Evolutionary conservation across 1,284 basidiomycete species (phyloP).

Genomic region (Marasmius sp.): DNA sequence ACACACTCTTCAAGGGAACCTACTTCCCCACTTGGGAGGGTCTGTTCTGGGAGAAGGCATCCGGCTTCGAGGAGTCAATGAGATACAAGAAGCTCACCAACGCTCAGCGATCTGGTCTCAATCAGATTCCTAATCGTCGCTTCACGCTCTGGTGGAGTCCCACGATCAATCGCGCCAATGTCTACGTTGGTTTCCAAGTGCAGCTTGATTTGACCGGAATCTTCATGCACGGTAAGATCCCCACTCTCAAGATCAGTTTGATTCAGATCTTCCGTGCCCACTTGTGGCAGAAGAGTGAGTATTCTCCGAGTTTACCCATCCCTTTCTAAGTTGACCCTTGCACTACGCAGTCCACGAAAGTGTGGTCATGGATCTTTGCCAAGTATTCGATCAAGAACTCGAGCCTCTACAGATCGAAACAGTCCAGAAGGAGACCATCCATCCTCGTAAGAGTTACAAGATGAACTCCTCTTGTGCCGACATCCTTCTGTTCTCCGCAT

Average conservation of each 20-base stretch:
- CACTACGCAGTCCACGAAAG: conserved; percentile 71
- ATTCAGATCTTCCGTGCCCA: conserved; percentile 99
- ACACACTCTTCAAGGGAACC: conserved; percentile 97
- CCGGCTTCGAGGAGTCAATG: conserved; percentile 97
- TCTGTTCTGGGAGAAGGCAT: conserved; percentile 95
- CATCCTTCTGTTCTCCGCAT: conserved; percentile 94
- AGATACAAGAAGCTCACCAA: conserved; percentile 95
- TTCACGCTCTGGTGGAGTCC: conserved; percentile 99
- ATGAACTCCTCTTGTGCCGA: conserved; percentile 99
- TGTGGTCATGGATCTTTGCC: conserved; percentile 98
- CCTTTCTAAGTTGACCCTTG: conserved; percentile 13
- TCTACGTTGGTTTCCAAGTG: conserved; percentile 99
- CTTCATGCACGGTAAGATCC: conserved; percentile 98
- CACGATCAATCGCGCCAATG: conserved; percentile 96
- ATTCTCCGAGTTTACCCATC: neutral
- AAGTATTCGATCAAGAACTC: conserved; percentile 98
- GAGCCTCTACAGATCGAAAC: conserved; percentile 99
- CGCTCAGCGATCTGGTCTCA: conserved; percentile 93
- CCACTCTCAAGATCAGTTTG: conserved; percentile 95
- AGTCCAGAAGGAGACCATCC: conserved; percentile 99
- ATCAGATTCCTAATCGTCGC: conserved; percentile 99
- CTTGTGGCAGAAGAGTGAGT: conserved; percentile 96
- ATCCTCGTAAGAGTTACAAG: conserved; percentile 99
- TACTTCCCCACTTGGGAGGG: conserved; percentile 93
- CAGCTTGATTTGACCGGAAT: conserved; percentile 96